These are phyloP conservation scores for Sonneratia alba DNA, from an alignment of 345 rosid species.

Conservation along the genomic window DNA sequence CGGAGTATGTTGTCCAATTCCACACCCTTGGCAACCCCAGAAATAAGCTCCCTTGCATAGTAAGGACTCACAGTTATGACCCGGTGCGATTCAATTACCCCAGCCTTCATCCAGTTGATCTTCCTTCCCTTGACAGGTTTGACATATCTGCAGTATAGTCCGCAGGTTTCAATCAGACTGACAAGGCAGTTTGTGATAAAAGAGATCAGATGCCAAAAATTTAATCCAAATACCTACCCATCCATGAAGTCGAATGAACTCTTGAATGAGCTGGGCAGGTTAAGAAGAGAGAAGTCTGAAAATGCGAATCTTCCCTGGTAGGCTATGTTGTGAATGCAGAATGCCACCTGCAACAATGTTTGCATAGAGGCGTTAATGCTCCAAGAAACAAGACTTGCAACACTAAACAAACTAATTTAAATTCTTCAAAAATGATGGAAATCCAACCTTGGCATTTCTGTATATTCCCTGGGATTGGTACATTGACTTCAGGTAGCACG, in stretches of 20 bases:
- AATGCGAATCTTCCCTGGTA: slow-evolving; percentile 81
- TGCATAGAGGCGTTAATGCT: background rate
- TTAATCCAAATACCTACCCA: slow-evolving; percentile 31
- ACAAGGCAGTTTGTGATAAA: background rate
- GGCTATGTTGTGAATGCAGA: slow-evolving; percentile 95
- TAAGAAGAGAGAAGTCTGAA: slow-evolving; percentile 57
- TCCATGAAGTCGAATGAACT: slow-evolving; percentile 83
- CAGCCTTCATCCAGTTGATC: slow-evolving; percentile 98
- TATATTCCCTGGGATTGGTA: slow-evolving; percentile 65
- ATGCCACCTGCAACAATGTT: slow-evolving; percentile 50
- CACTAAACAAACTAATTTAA: background rate
- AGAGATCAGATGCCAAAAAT: background rate
- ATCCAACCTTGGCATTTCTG: slow-evolving; percentile 61
- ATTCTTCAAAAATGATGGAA: background rate
- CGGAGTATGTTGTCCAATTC: slow-evolving; percentile 61
- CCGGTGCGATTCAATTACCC: slow-evolving; percentile 60
- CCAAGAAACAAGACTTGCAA: background rate
- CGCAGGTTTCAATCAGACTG: background rate
- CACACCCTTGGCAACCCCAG: slow-evolving; percentile 70
- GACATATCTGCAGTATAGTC: slow-evolving; percentile 26
- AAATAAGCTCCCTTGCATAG: slow-evolving; percentile 75
- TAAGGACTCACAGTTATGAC: slow-evolving; percentile 80
- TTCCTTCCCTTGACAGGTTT: slow-evolving; percentile 83
- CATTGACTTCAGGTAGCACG: slow-evolving; percentile 69
- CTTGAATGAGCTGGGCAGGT: slow-evolving; percentile 60